phyloP scores from a whole-genome alignment of 768 basidiomycete species.

The Sporobolomyces phaffii region DNA sequence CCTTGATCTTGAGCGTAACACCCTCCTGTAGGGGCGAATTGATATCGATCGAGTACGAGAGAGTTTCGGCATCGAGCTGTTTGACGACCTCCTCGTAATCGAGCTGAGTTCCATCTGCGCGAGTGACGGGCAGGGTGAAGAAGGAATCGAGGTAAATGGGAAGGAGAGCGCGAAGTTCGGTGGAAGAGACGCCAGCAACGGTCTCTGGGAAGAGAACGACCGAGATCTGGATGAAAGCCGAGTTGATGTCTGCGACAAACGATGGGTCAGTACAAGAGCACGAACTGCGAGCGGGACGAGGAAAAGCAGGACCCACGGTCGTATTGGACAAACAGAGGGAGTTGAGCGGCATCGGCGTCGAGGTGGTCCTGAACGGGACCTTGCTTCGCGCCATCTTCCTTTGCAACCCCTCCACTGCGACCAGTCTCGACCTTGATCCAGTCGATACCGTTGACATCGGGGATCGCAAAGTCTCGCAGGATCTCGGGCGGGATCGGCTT shows the following conservation, averaged over 20 bases:
- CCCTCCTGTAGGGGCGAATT: slow-evolving; percentile 68
- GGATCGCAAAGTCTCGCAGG: slow-evolving; percentile 79
- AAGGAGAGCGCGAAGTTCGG: slow-evolving; percentile 63
- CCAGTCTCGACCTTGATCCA: slow-evolving; percentile 75
- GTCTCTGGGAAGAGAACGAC: slow-evolving; percentile 70
- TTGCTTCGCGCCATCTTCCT: slow-evolving; percentile 7
- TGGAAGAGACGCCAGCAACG: slow-evolving; percentile 55
- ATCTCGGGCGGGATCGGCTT: slow-evolving; percentile 72
- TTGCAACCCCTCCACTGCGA: slow-evolving; percentile 57
- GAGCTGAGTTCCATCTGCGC: slow-evolving; percentile 62
- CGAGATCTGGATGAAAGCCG: slow-evolving; percentile 80
- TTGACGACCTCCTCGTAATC: slow-evolving; percentile 86
- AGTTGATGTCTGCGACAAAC: slow-evolving; percentile 56
- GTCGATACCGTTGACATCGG: slow-evolving; percentile 78
- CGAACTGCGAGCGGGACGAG: fast-evolving
- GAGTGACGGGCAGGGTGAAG: slow-evolving; percentile 77
- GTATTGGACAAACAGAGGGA: slow-evolving; percentile 88
- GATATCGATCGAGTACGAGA: slow-evolving; percentile 69
- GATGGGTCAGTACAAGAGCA: neutral
- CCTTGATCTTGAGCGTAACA: slow-evolving; percentile 71
- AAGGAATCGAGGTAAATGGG: slow-evolving; percentile 73
- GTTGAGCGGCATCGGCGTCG: slow-evolving; percentile 58
- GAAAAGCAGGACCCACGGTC: slow-evolving; percentile 51
- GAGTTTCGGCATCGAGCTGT: slow-evolving; percentile 81
- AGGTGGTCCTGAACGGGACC: slow-evolving; percentile 59